A percentile compares a stretch with the other conserved stretches of the same genome.
Evolutionary conservation across 805 yeast species (phyloP).

Genomic region (Metschnikowia dekortorum): DNA sequence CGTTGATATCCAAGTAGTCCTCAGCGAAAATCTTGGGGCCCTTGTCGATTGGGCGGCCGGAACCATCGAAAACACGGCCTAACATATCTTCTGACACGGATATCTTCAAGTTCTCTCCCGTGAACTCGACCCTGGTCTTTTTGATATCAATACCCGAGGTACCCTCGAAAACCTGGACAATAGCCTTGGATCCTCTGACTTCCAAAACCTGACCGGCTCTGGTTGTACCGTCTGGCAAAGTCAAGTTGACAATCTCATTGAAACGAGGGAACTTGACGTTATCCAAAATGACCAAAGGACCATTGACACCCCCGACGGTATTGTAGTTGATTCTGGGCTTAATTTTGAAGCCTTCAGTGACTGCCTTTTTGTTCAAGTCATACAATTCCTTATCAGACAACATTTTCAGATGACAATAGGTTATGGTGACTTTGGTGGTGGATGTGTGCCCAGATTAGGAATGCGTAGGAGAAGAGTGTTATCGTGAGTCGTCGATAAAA

Average conservation of each 20-base stretch:
- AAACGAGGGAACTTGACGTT: constrained; percentile 57
- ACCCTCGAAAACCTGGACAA: constrained; percentile 99
- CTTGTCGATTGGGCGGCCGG: constrained; percentile 96
- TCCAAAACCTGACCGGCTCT: constrained; percentile 99
- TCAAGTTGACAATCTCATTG: constrained; percentile 94
- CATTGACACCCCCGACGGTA: constrained; percentile 97
- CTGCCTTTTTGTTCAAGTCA: constrained; percentile 89
- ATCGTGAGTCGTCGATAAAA: constrained; percentile 18
- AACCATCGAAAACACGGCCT: constrained; percentile 98
- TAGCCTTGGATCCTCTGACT: constrained; percentile 94
- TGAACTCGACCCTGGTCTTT: constrained; percentile 94
- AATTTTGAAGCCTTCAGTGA: constrained; percentile 83
- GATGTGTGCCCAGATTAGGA: constrained; percentile 1
- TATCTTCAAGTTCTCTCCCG: constrained; percentile 89
- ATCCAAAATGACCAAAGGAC: constrained; percentile 81
- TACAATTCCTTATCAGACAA: constrained; percentile 43
- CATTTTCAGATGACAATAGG: constrained; percentile 16
- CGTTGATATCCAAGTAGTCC: constrained; percentile 96
- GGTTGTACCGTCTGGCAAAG: constrained; percentile 89
- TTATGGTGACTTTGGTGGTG: not conserved
- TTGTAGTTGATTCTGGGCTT: constrained; percentile 90
- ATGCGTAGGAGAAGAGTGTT: constrained; percentile 8
- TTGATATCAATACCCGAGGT: constrained; percentile 98
- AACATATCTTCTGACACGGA: constrained; percentile 96
- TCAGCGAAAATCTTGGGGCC: constrained; percentile 99